Percentiles rank a stretch among this genome's conserved stretches.
Conservation (phyloP, 176 grass and related monocot species). For the Cenchrus americanus region DNA sequence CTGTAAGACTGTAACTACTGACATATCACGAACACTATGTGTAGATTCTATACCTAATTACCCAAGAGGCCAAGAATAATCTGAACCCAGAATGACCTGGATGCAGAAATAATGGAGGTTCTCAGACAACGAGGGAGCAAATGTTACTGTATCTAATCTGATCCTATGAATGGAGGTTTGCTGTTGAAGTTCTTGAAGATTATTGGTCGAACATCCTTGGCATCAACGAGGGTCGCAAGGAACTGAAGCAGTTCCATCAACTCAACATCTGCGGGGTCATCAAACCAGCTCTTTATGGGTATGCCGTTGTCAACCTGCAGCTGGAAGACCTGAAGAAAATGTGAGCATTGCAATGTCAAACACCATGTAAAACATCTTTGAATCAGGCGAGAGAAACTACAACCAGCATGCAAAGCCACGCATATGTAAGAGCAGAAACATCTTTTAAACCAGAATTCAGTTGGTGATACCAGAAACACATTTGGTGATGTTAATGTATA, state of each 20-base stretch:
- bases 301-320: slow-evolving; percentile 72
- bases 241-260: slow-evolving; percentile 64
- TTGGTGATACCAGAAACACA: neutral
- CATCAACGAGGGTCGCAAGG: slow-evolving; percentile 58
- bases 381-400: neutral
- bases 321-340: slow-evolving; percentile 3
- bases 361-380: neutral
- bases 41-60: neutral
- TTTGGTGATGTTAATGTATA: neutral
- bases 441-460: neutral
- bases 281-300: slow-evolving; percentile 74
- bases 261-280: slow-evolving; percentile 58
- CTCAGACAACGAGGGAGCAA: neutral
- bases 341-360: neutral
- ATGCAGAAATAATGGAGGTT: neutral
- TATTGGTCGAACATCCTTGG: slow-evolving; percentile 64
- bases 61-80: neutral
- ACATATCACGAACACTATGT: neutral
- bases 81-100: neutral
- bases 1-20: neutral
- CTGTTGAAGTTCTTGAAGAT: slow-evolving; percentile 55
- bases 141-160: neutral
- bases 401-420: neutral
- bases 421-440: neutral
- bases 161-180: slow-evolving; percentile 29